Percentiles rank a stretch among this genome's conserved stretches.
Evolutionary conservation across 176 grass and related monocot genomes (phyloP).

Genomic region (Ampelocalamus luodianensis): DNA sequence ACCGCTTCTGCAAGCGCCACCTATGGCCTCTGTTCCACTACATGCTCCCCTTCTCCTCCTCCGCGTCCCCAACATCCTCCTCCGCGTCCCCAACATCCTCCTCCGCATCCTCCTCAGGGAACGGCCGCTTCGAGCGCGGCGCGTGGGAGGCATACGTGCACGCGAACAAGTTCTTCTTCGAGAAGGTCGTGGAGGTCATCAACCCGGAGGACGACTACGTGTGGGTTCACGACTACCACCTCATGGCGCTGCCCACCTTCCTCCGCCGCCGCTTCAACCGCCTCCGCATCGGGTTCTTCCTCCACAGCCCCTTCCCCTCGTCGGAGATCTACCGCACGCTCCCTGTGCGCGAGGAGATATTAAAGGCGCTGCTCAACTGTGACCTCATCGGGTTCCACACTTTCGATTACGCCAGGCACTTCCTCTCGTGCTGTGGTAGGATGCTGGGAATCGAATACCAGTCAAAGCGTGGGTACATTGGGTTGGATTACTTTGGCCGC

Average conservation of each 20-base stretch:
- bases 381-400: constrained; percentile 99
- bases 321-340: constrained; percentile 97
- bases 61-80: neutral
- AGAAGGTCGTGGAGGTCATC: constrained; percentile 89
- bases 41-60: constrained; percentile 86
- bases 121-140: constrained; percentile 76
- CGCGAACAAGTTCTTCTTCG: constrained; percentile 92
- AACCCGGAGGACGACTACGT: constrained; percentile 98
- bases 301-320: constrained; percentile 94
- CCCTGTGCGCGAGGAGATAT: constrained; percentile 94
- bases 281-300: constrained; percentile 98
- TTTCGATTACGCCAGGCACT: constrained; percentile 96
- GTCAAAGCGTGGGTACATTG: constrained; percentile 97
- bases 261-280: constrained; percentile 92
- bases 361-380: constrained; percentile 90
- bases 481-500: constrained; percentile 96
- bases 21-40: constrained; percentile 99
- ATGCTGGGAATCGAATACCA: constrained; percentile 98
- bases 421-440: constrained; percentile 95
- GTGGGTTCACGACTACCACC: constrained; percentile 98
- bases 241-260: constrained; percentile 98
- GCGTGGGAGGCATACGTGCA: constrained; percentile 91
- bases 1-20: constrained; percentile 85
- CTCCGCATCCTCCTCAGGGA: constrained; percentile 23
- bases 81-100: constrained; percentile 28